phyloP scores from a whole-genome alignment of 345 rosid species.

The Mercurialis annua region DNA sequence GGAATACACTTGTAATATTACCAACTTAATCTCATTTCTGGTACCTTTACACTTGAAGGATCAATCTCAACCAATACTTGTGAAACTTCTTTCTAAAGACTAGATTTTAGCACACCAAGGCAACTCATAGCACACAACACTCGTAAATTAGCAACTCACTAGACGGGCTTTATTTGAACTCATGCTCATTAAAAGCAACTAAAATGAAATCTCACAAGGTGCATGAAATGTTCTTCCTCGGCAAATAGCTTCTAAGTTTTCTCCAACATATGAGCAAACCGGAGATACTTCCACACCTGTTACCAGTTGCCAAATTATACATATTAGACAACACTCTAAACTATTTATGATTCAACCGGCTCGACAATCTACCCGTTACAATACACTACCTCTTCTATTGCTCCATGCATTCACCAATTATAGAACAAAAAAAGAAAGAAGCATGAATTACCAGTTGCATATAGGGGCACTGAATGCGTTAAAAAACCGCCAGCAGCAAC shows the following conservation, averaged over 20 bases:
- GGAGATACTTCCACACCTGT: constrained; percentile 99
- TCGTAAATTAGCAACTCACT: background rate
- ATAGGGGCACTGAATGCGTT: constrained; percentile 92
- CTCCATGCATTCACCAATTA: background rate
- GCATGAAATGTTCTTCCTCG: constrained; percentile 99
- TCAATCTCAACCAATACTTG: too few species aligned
- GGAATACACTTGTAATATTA: too few species aligned
- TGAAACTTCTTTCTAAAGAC: too few species aligned
- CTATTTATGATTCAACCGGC: background rate
- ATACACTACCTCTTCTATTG: background rate
- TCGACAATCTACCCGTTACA: background rate
- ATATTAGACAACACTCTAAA: background rate
- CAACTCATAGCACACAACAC: too few species aligned
- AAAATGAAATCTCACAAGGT: constrained; percentile 94
- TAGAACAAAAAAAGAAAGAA: background rate
- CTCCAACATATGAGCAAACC: constrained; percentile 83
- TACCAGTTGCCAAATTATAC: background rate
- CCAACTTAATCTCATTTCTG: too few species aligned
- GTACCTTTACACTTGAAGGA: too few species aligned
- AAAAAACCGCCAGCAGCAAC: constrained; percentile 96
- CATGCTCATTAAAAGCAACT: constrained; percentile 25
- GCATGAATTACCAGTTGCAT: constrained; percentile 74
- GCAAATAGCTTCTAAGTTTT: constrained; percentile 93
- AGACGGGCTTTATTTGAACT: constrained; percentile 4
- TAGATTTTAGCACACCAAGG: too few species aligned